Conservation (phyloP, 257 asterid species). For the Henckelia pumila region DNA sequence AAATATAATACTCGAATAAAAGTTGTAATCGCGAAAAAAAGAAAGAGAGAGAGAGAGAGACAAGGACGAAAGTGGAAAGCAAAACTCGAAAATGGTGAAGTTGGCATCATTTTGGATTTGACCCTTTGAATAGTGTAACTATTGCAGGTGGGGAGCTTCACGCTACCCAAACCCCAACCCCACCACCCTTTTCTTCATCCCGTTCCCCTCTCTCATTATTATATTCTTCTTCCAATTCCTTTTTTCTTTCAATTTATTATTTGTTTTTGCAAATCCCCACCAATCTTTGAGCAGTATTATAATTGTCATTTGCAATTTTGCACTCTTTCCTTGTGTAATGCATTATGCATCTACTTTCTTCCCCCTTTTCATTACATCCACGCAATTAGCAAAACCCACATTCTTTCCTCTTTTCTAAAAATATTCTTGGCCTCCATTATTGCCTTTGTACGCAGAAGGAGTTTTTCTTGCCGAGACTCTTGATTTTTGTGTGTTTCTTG, state of each 20-base stretch:
- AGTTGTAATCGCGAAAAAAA: too few relatives aligned
- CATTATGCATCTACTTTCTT: conserved; percentile 27
- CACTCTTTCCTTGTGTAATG: conserved; percentile 11
- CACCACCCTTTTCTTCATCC: neutral
- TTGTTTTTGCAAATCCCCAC: neutral
- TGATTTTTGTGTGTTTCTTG: neutral
- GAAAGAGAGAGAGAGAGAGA: neutral
- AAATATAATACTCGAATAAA: too few relatives aligned
- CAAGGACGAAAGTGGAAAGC: neutral
- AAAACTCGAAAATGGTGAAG: neutral
- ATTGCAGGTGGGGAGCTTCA: conserved; percentile 35
- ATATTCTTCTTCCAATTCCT: conserved; percentile 8
- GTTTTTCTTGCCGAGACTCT: neutral
- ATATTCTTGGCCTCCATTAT: neutral
- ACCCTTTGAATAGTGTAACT: conserved; percentile 3
- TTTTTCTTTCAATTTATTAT: neutral
- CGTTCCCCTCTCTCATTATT: neutral
- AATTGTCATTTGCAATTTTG: neutral
- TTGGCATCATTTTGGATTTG: neutral
- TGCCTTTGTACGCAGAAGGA: neutral
- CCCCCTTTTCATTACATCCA: conserved; percentile 1
- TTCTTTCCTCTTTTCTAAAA: neutral
- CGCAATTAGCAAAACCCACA: conserved; percentile 7
- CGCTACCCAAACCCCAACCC: conserved; percentile 23
- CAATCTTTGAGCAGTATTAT: neutral